Evolutionary conservation across 1,284 basidiomycete species (phyloP).

Genomic region (Cryptococcus sp.): DNA sequence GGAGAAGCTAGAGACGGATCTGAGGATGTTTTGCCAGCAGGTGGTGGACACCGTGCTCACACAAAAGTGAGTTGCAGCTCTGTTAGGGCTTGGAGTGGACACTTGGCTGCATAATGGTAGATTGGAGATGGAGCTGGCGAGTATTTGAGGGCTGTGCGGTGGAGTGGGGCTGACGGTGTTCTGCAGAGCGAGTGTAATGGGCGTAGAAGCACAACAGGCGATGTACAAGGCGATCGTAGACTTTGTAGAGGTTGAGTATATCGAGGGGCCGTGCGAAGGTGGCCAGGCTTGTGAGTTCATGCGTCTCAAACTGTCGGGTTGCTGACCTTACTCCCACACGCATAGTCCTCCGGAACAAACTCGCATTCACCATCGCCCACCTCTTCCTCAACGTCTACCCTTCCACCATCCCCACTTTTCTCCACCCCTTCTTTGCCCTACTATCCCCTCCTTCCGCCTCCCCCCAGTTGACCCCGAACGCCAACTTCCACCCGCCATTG

Average conservation of each 20-base stretch:
- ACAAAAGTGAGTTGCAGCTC: constrained; percentile 33
- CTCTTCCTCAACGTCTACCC: constrained; percentile 78
- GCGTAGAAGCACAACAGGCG: constrained; percentile 35
- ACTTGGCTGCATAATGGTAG: background rate
- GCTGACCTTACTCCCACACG: constrained; percentile 4
- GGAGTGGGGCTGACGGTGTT: background rate
- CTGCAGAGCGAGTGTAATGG: constrained; percentile 35
- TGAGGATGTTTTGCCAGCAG: constrained; percentile 50
- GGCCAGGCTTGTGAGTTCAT: constrained; percentile 43
- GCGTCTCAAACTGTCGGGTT: too few relatives aligned
- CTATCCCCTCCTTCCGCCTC: constrained; percentile 37
- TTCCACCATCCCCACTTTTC: constrained; percentile 41
- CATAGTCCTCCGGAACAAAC: constrained; percentile 72
- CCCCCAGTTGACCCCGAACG: constrained; percentile 52
- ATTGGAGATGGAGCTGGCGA: constrained; percentile 2
- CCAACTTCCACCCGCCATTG: constrained; percentile 73
- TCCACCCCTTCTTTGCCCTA: constrained; percentile 51
- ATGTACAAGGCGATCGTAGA: constrained; percentile 48
- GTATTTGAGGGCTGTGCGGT: constrained; percentile 5
- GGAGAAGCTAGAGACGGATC: constrained; percentile 44
- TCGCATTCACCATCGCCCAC: constrained; percentile 92
- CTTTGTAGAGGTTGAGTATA: constrained; percentile 48
- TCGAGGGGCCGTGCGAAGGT: constrained; percentile 48
- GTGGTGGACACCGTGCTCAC: constrained; percentile 48
- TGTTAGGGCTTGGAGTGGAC: background rate